These are phyloP conservation scores for Trichophyton rubrum DNA, from an alignment of 2,329 filamentous ascomycete species.

Conservation along the genomic window DNA sequence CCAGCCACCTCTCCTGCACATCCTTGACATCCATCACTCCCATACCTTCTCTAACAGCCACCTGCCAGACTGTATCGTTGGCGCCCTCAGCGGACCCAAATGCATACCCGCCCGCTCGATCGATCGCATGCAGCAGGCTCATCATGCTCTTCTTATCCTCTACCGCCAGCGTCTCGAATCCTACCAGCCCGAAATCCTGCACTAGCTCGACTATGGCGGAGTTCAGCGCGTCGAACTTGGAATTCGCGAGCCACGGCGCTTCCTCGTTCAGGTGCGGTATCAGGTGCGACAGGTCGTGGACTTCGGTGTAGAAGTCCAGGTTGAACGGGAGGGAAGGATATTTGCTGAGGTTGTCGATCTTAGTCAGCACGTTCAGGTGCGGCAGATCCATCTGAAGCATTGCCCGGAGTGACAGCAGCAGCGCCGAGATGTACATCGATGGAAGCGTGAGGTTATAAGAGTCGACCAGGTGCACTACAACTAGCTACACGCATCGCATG, in stretches of 20 bases:
- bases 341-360: constrained; percentile 83
- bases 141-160: constrained; percentile 98
- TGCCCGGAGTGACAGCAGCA: constrained; percentile 81
- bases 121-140: constrained; percentile 74
- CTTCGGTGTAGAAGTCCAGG: constrained; percentile 93
- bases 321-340: constrained; percentile 88
- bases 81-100: constrained; percentile 84
- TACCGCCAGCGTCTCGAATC: constrained; percentile 85
- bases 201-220: constrained; percentile 76
- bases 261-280: constrained; percentile 70
- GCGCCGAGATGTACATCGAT: constrained; percentile 85
- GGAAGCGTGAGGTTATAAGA: constrained; percentile 87
- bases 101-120: constrained; percentile 82
- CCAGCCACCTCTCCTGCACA: constrained; percentile 91
- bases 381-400: constrained; percentile 99
- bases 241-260: constrained; percentile 53
- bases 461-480: constrained; percentile 86
- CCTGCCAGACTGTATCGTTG: constrained; percentile 94
- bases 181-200: constrained; percentile 77
- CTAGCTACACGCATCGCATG: constrained; percentile 49
- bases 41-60: constrained; percentile 66
- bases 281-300: constrained; percentile 80
- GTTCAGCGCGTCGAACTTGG: constrained; percentile 76
- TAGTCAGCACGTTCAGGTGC: constrained; percentile 89
- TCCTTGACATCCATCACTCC: constrained; percentile 69